Conservation (phyloP, 1,139 yeast genomes). For the Chernovozyma aurita region DNA sequence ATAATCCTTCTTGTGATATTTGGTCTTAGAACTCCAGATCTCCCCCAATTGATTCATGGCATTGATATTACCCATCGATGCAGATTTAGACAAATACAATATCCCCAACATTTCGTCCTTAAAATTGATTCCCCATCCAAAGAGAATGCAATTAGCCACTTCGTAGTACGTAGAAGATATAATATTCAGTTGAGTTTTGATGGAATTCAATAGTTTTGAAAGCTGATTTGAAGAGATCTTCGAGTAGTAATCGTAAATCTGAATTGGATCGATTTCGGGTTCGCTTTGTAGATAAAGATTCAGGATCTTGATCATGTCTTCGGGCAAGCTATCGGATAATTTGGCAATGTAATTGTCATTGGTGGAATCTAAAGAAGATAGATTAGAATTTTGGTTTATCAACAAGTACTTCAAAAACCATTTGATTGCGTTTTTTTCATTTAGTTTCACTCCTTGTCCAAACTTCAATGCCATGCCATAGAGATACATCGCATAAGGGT, state of each 20-base stretch:
- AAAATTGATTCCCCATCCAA: slow-evolving; percentile 55
- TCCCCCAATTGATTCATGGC: slow-evolving; percentile 73
- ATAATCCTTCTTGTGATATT: slow-evolving; percentile 53
- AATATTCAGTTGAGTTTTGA: slow-evolving; percentile 26
- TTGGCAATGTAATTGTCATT: slow-evolving; percentile 15
- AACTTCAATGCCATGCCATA: slow-evolving; percentile 66
- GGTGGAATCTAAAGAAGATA: too few relatives aligned
- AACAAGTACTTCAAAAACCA: slow-evolving; percentile 53
- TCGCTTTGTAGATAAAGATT: slow-evolving; percentile 17
- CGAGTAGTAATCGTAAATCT: slow-evolving; percentile 23
- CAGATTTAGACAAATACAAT: slow-evolving; percentile 60
- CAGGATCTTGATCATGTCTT: slow-evolving; percentile 29
- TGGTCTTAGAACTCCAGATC: slow-evolving; percentile 58
- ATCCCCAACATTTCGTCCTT: slow-evolving; percentile 59
- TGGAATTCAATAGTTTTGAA: slow-evolving; percentile 21
- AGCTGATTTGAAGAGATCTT: slow-evolving; percentile 23
- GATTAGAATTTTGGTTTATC: slow-evolving; percentile 5
- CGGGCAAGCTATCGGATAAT: slow-evolving; percentile 25
- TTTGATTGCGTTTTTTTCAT: slow-evolving; percentile 50
- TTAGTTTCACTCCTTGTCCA: slow-evolving; percentile 69
- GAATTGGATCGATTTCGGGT: slow-evolving; percentile 26
- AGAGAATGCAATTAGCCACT: slow-evolving; percentile 55
- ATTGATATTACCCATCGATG: slow-evolving; percentile 62
- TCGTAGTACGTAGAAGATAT: slow-evolving; percentile 41
- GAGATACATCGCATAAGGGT: slow-evolving; percentile 59